A percentile compares a stretch with the other conserved stretches of the same genome.
phyloP scores from a whole-genome alignment of 1,284 basidiomycete genomes.

The Athelia psychrophila region DNA sequence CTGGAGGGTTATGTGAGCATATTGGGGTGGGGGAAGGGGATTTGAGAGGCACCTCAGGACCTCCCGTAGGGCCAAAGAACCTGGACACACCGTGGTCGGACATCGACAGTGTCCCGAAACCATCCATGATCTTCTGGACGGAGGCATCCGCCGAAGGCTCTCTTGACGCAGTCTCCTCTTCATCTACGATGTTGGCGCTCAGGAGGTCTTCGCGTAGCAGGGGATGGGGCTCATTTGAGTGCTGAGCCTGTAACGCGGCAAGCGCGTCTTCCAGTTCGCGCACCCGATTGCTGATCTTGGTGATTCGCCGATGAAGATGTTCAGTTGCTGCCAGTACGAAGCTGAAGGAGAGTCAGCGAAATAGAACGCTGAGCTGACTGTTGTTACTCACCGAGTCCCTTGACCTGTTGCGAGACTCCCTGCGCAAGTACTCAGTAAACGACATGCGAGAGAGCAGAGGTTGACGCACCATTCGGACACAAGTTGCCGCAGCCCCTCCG shows the following conservation, averaged over 20 bases:
- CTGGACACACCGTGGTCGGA: slow-evolving; percentile 56
- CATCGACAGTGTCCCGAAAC: slow-evolving; percentile 62
- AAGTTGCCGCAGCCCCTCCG: slow-evolving; percentile 64
- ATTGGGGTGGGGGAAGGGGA: slow-evolving; percentile 1
- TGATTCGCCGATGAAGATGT: slow-evolving; percentile 64
- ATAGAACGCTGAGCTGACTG: not conserved
- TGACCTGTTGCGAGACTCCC: slow-evolving; percentile 62
- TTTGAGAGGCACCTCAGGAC: slow-evolving; percentile 44
- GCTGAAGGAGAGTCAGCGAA: slow-evolving; percentile 25
- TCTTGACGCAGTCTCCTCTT: slow-evolving; percentile 18
- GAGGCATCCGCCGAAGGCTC: slow-evolving; percentile 3
- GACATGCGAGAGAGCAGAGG: slow-evolving; percentile 1
- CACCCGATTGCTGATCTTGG: slow-evolving; percentile 58
- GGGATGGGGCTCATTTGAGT: slow-evolving; percentile 57
- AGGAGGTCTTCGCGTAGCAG: slow-evolving; percentile 59
- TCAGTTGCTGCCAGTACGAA: slow-evolving; percentile 74
- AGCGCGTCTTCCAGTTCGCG: slow-evolving; percentile 68
- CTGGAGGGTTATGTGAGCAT: slow-evolving; percentile 14
- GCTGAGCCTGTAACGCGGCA: slow-evolving; percentile 43
- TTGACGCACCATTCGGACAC: slow-evolving; percentile 63
- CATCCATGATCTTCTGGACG: slow-evolving; percentile 34
- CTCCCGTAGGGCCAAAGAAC: slow-evolving; percentile 65
- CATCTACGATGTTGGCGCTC: slow-evolving; percentile 31
- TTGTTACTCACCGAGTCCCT: slow-evolving; percentile 48
- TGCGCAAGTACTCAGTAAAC: slow-evolving; percentile 16